Evolutionary conservation across 257 asterid genomes (phyloP).

Genomic region (Scutellaria galericulata): DNA sequence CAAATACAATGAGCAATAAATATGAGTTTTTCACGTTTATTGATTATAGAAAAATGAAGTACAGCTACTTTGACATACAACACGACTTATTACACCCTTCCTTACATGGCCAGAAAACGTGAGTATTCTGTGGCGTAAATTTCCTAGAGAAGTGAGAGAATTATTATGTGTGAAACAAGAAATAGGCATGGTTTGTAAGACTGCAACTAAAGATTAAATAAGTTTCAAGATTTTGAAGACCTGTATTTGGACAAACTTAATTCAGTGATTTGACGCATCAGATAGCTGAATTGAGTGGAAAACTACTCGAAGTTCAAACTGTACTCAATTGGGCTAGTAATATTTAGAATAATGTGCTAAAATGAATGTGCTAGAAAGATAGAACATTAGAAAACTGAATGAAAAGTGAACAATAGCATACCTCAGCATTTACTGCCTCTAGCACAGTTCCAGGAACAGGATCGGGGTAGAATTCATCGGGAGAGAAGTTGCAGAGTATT

Average conservation of each 20-base stretch:
- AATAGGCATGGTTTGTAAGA: not conserved
- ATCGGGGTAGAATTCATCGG: conserved; percentile 98
- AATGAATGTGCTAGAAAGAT: too few species aligned
- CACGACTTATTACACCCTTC: not conserved
- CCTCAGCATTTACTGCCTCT: conserved; percentile 98
- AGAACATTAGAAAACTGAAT: too few species aligned
- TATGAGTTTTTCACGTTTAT: not conserved
- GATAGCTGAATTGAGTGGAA: not conserved
- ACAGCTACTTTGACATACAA: too few species aligned
- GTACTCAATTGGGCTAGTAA: too few species aligned
- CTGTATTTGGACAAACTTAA: not conserved
- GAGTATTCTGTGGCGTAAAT: too few species aligned
- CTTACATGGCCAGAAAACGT: too few species aligned
- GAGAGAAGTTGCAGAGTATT: conserved; percentile 91
- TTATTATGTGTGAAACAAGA: conserved; percentile 4
- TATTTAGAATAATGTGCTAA: too few species aligned
- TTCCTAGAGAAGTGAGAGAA: not conserved
- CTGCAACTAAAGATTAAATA: not conserved
- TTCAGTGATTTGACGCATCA: not conserved
- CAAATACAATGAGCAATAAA: conserved; percentile 24
- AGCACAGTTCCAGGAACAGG: conserved; percentile 89
- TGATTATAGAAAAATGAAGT: too few species aligned
- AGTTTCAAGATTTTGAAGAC: not conserved
- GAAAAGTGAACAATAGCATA: conserved; percentile 21
- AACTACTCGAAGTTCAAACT: not conserved